Conservation (phyloP, 257 asterid genomes). For the Solanum pinnatisectum region DNA sequence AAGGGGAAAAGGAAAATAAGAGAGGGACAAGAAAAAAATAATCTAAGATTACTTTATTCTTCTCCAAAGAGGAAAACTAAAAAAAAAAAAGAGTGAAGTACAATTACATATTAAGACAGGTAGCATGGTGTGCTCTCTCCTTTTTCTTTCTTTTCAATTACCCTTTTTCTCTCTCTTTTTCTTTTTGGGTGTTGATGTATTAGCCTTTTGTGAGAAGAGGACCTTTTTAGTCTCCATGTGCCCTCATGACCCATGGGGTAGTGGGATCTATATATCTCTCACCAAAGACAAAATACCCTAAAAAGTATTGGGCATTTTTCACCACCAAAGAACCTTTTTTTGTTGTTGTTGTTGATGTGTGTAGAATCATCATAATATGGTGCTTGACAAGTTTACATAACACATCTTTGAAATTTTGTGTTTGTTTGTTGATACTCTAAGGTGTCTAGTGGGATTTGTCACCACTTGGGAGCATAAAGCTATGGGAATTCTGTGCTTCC, state of each 20-base stretch:
- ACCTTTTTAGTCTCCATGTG: constrained; percentile 57
- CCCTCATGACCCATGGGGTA: constrained; percentile 21
- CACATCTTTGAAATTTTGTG: not conserved
- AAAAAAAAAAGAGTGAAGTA: constrained; percentile 11
- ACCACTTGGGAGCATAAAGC: constrained; percentile 12
- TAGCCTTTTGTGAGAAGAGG: constrained; percentile 46
- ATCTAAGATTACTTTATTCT: constrained; percentile 7
- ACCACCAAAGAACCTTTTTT: not conserved
- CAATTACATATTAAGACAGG: constrained; percentile 25
- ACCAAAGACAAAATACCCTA: constrained; percentile 8
- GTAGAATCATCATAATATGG: not conserved
- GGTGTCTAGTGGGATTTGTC: not conserved
- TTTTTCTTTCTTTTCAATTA: constrained; percentile 2
- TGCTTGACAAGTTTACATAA: not conserved
- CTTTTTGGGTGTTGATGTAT: constrained; percentile 33
- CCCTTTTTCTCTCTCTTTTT: constrained; percentile 16
- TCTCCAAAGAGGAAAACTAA: constrained; percentile 15
- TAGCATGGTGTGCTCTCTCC: constrained; percentile 48
- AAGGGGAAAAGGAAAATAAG: not conserved
- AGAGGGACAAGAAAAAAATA: not conserved
- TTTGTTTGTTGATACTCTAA: constrained; percentile 1
- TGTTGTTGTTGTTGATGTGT: not conserved
- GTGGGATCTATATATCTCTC: constrained; percentile 21
- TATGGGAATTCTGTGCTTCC: not conserved
- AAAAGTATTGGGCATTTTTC: not conserved